These are phyloP conservation scores for Pseudogymnoascus sp. DNA, from an alignment of 2,329 filamentous ascomycete genomes.

Conservation along the genomic window DNA sequence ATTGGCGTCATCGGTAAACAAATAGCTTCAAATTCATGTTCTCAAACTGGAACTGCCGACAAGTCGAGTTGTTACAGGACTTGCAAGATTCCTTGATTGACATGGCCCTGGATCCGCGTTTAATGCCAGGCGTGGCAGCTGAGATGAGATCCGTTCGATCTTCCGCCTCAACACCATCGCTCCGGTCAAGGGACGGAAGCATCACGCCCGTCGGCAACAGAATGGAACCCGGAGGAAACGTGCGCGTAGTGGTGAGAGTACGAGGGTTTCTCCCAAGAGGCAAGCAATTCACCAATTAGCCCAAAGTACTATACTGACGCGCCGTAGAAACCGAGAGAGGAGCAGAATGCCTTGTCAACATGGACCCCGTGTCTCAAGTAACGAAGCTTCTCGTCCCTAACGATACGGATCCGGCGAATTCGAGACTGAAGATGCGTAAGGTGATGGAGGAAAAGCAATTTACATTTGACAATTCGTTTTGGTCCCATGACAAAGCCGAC, in stretches of 20 bases:
- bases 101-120: slow-evolving; percentile 36
- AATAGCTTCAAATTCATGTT: slow-evolving; percentile 23
- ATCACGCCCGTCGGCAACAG: slow-evolving; percentile 49
- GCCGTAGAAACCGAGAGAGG: slow-evolving; percentile 68
- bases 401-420: slow-evolving; percentile 46
- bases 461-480: slow-evolving; percentile 96
- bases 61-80: slow-evolving; percentile 20
- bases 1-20: slow-evolving; percentile 14
- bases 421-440: slow-evolving; percentile 60
- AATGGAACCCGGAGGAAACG: slow-evolving; percentile 61
- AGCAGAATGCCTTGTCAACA: slow-evolving; percentile 78
- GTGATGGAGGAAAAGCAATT: slow-evolving; percentile 82
- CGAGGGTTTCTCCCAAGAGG: slow-evolving; percentile 73
- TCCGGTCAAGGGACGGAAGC: slow-evolving; percentile 66
- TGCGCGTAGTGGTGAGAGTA: slow-evolving; percentile 74
- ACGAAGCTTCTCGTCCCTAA: slow-evolving; percentile 72
- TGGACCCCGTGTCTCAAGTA: slow-evolving; percentile 80
- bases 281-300: slow-evolving; percentile 31
- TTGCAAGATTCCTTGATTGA: slow-evolving; percentile 31
- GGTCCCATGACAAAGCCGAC: slow-evolving; percentile 78
- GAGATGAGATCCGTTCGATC: slow-evolving; percentile 44
- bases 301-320: slow-evolving; percentile 10
- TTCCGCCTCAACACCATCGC: slow-evolving; percentile 69
- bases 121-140: slow-evolving; percentile 39
- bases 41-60: slow-evolving; percentile 22